Percentiles rank a stretch among this genome's conserved stretches.
These are phyloP conservation scores for Fusarium neocosmosporiellum DNA, from an alignment of 2,329 filamentous ascomycete species.

Conservation along the genomic window DNA sequence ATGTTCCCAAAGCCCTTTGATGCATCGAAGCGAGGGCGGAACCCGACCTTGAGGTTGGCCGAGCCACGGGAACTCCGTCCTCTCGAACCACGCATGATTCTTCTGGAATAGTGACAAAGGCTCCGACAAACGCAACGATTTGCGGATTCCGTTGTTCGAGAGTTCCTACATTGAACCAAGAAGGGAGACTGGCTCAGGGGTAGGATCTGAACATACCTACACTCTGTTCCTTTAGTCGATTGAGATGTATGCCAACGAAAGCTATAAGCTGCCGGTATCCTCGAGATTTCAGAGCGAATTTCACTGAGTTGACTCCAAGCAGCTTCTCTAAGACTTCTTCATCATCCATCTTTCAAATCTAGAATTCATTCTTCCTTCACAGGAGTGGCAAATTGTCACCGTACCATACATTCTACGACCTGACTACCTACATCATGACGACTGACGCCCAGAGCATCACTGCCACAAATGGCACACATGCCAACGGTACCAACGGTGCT, in stretches of 20 bases:
- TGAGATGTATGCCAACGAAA: neutral
- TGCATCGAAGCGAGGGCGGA: neutral
- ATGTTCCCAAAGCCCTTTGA: neutral
- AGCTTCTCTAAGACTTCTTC: neutral
- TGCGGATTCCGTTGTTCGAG: neutral
- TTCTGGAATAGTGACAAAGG: neutral
- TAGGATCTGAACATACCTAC: neutral
- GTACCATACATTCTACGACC: neutral
- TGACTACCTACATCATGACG: neutral
- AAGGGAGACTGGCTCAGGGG: neutral
- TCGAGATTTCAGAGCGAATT: neutral
- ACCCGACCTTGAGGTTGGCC: neutral
- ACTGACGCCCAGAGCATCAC: neutral
- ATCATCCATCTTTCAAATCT: neutral
- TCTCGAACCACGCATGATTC: neutral
- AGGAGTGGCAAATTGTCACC: neutral
- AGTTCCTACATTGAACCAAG: neutral
- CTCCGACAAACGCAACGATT: neutral
- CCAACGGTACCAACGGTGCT: neutral
- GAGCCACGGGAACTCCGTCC: neutral
- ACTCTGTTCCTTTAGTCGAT: neutral
- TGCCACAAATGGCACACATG: neutral
- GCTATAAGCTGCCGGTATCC: neutral
- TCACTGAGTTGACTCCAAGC: neutral
- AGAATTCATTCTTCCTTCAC: slow-evolving; percentile 1